phyloP scores from a whole-genome alignment of 805 yeast species.

The Hemisphaericaspora nanyangensis region DNA sequence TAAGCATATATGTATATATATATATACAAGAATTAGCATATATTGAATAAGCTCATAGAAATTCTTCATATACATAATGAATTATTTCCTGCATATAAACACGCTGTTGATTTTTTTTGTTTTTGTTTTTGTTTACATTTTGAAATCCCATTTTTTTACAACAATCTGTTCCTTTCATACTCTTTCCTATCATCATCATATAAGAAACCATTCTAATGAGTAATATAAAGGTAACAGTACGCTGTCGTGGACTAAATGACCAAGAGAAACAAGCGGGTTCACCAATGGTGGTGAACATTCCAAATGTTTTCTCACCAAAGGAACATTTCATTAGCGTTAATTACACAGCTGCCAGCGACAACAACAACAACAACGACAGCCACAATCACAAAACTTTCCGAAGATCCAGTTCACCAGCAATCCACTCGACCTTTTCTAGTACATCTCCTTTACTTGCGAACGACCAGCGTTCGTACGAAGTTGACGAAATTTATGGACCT shows the following conservation, averaged over 20 bases:
- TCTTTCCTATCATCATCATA: not conserved
- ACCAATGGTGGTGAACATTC: conserved; percentile 46
- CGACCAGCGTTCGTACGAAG: conserved; percentile 52
- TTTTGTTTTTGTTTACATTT: conserved; percentile 7
- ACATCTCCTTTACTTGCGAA: conserved; percentile 28
- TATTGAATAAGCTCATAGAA: not conserved
- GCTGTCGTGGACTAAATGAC: conserved; percentile 50
- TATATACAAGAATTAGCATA: not conserved
- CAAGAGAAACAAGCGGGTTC: conserved; percentile 42
- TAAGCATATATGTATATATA: not conserved
- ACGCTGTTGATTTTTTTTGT: not conserved
- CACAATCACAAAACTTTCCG: too few relatives aligned
- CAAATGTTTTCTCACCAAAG: conserved; percentile 29
- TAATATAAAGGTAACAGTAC: conserved; percentile 49
- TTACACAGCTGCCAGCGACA: conserved; percentile 9
- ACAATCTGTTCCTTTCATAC: not conserved
- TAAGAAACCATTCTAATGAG: conserved; percentile 17
- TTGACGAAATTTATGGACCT: conserved; percentile 82
- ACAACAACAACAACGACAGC: not conserved
- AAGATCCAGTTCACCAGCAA: too few relatives aligned
- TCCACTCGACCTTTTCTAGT: too few relatives aligned
- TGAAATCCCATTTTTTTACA: not conserved
- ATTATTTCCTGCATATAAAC: conserved; percentile 1
- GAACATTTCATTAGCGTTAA: conserved; percentile 17
- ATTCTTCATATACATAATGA: not conserved